Conservation (phyloP, 352 stramenopile genomes). For the Globisporangium carolinianum region DNA sequence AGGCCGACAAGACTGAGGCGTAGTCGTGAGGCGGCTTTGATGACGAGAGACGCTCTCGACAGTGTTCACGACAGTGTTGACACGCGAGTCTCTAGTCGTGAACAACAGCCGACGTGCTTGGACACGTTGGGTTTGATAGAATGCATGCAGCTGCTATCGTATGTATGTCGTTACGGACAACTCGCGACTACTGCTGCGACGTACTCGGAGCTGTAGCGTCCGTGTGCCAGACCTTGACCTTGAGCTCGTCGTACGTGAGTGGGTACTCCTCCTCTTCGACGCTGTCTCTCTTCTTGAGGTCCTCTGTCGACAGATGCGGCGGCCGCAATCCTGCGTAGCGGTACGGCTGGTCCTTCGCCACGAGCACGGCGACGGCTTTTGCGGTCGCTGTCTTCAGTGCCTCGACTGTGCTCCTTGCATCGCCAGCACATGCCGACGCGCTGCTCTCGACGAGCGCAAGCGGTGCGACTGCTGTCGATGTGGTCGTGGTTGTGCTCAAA, state of each 20-base stretch:
- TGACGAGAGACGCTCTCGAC: no score
- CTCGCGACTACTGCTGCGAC: background rate
- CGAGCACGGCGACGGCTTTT: slow-evolving; percentile 26
- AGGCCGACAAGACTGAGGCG: no score
- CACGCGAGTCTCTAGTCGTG: background rate
- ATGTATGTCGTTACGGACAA: background rate
- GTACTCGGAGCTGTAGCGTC: slow-evolving; percentile 10
- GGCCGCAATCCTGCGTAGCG: slow-evolving; percentile 54
- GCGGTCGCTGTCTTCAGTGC: slow-evolving; percentile 20
- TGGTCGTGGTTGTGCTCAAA: no score
- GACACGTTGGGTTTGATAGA: background rate
- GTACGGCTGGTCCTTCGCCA: slow-evolving; percentile 68
- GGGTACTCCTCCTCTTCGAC: slow-evolving; percentile 83
- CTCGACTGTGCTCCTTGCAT: background rate
- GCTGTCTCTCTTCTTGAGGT: slow-evolving; percentile 80
- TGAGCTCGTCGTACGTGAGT: slow-evolving; percentile 83
- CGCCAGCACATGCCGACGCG: background rate
- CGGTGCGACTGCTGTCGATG: background rate
- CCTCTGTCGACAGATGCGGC: slow-evolving; percentile 65
- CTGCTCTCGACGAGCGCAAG: background rate
- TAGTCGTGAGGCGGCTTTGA: no score
- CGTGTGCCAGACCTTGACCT: slow-evolving; percentile 72
- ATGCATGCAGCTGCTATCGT: background rate
- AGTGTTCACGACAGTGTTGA: slow-evolving; percentile 17
- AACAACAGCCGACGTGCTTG: no score